phyloP scores from a whole-genome alignment of 805 yeast species.

The Wickerhamomyces ciferrii region DNA sequence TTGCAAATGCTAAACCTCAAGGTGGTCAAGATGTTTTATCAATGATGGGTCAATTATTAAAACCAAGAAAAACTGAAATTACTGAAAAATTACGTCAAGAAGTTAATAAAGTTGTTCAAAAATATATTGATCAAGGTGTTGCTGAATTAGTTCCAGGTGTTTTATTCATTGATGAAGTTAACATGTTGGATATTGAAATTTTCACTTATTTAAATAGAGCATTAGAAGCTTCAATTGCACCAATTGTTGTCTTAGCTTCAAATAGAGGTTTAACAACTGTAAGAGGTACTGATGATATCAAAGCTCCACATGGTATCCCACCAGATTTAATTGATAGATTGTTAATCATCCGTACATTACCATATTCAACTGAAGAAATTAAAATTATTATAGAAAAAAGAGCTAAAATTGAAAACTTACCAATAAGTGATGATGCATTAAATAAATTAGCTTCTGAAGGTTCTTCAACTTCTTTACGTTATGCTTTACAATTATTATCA shows the following conservation, averaged over 20 bases:
- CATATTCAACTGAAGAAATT: conserved; percentile 83
- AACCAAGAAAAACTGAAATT: conserved; percentile 94
- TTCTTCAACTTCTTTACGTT: conserved; percentile 74
- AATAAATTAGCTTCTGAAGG: conserved; percentile 73
- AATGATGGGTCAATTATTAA: conserved; percentile 94
- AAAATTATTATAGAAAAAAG: conserved; percentile 78
- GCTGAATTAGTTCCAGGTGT: conserved; percentile 99
- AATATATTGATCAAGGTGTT: conserved; percentile 95
- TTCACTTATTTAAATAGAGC: conserved; percentile 94
- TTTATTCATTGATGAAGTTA: conserved; percentile 94
- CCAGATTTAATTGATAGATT: conserved; percentile 90
- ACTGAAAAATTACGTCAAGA: conserved; percentile 93
- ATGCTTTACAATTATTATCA: conserved; percentile 84
- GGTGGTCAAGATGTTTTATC: conserved; percentile 97
- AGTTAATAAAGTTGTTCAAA: conserved; percentile 92
- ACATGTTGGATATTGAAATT: conserved; percentile 96
- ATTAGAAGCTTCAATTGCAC: conserved; percentile 85
- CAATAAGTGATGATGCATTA: conserved; percentile 63
- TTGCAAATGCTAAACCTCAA: conserved; percentile 92
- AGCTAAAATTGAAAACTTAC: conserved; percentile 69
- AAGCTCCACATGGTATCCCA: conserved; percentile 95
- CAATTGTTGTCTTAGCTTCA: conserved; percentile 92
- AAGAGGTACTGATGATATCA: conserved; percentile 81
- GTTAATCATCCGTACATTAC: conserved; percentile 85
- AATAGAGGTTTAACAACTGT: conserved; percentile 91